These are phyloP conservation scores for Talaromyces sp. DNA, from an alignment of 2,329 filamentous ascomycete species.

Conservation along the genomic window DNA sequence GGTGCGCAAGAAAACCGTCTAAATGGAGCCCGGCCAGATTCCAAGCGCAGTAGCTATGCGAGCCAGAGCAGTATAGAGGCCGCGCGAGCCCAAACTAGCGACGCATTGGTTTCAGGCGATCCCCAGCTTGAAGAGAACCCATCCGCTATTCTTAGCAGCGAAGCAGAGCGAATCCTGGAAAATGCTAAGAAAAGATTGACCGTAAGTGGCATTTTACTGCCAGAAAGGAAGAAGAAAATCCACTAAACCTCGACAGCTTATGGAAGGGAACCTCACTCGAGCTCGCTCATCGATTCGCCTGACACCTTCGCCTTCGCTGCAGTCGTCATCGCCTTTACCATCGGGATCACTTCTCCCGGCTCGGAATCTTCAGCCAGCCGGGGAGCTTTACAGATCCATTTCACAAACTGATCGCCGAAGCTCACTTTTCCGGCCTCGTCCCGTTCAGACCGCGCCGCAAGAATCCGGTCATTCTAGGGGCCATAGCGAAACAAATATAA, in stretches of 20 bases:
- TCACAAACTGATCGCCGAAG: slow-evolving; percentile 35
- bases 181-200: slow-evolving; percentile 87
- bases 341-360: slow-evolving; percentile 19
- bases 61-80: slow-evolving; percentile 9
- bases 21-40: slow-evolving; percentile 1
- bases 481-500: slow-evolving; percentile 56
- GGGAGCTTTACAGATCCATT: slow-evolving; percentile 38
- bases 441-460: slow-evolving; percentile 28
- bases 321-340: slow-evolving; percentile 37
- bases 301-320: slow-evolving; percentile 43
- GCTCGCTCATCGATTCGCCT: slow-evolving; percentile 64
- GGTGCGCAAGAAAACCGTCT: slow-evolving; percentile 2
- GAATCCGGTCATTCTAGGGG: slow-evolving; percentile 52
- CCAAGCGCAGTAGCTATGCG: slow-evolving; percentile 5
- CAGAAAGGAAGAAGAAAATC: slow-evolving; percentile 13
- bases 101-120: slow-evolving; percentile 20
- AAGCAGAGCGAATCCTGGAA: slow-evolving; percentile 83
- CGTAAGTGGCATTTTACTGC: slow-evolving; percentile 48
- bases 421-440: slow-evolving; percentile 42
- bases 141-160: slow-evolving; percentile 68
- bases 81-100: slow-evolving; percentile 4
- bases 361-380: slow-evolving; percentile 35
- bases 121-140: slow-evolving; percentile 59
- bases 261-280: slow-evolving; percentile 85
- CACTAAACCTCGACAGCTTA: slow-evolving; percentile 55